Evolutionary conservation across 2,329 filamentous ascomycete genomes (phyloP), one percentile per base, ranked within the genome.

Genomic region (Arthrobotrys sphaeroides): DNA sequence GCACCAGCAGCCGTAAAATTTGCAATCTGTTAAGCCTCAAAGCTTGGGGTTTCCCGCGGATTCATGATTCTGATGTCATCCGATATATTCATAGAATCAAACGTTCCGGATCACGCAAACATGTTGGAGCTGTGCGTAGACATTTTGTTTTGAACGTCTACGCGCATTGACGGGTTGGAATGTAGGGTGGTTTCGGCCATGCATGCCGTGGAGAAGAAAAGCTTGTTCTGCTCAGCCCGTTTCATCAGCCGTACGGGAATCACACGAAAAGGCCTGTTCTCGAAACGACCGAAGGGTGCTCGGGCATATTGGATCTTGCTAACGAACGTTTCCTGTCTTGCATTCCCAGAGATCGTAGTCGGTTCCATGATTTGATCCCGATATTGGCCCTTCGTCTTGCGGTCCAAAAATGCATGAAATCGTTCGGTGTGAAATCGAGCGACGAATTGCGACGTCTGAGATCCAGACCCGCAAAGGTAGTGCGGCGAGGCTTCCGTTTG

Each of bases 21-120:
- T 62, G 13, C 40, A 62, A 55, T 55, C 18, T n/a, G 10, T 22
- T 38, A 55, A 62, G 59, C 59, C 59, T 62, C 38, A 62, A 49
- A 49, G 59, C 36, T 43, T 60, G 33, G n/a, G 55, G 55, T 20
- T 55, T 36, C 38, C 49, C 49, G 49, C n/a, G 31, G 49, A 55
- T 55, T 55, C 51, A 55, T 55, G 51, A 55, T 55, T 55, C 51
- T 55, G 51, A 55, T 55, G 51, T 55, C 51, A 55, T 55, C 51
- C 18, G 51, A 24, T 55, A 24, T 55, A 55, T 55, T 36, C 51
- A 55, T 55, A 55, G 51, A 55, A 55, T 22, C 51, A 55, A 55
- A 55, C 51, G 51, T 55, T 55, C 51, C 51, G 51, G n/a, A 55
- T 38, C 31, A 38, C 31, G 51, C 31, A 38, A 16, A 36, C 26